Evolutionary conservation across 2,329 filamentous ascomycete species (phyloP), one percentile per base, ranked within the genome.

Genomic region (Tolypocladium tundrense): DNA sequence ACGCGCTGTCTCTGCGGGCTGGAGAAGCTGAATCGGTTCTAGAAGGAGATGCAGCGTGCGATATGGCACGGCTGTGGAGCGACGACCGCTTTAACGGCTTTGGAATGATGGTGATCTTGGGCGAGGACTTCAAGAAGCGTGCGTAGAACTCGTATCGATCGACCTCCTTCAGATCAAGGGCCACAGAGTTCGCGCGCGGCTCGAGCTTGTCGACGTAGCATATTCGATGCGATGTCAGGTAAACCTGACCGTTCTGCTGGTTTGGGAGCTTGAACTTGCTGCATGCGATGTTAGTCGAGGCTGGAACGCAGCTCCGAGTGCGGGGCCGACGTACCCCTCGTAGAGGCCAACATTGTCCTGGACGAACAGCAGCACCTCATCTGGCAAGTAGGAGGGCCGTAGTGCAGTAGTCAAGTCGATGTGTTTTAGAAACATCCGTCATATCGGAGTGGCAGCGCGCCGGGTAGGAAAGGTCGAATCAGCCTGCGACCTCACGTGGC

Each of bases 261-360:
- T 92, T 86, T 41, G 90, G 88, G 57, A 99, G 87, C 77, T 99
- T 99, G 78, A 87, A 94, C 77, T 97, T 97, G 65, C 91, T 96
- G 66, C 27, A 24, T n/a, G 43, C n/a, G 31, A n/a, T 27, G 51
- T 60, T 31, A 63, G 53, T 35, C 24, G n/a, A 39, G 21, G 16
- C 54, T 14, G 21, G 13, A 35, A 14, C 27, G 41, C 35, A 10
- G 13, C 13, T 19, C 42, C 42, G 52, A 35, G 41, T 19, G 24
- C 55, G 48, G 41, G 61, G 57, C 11, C 54, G 55, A 77, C 86
- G 76, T 81, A 96, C 91, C 94, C 94, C 81, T 97, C 91, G 77
- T 99, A 99, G 61, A 99, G 80, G 65, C 94, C 94, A 67, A 99
- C 92, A 72, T 91, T 92, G 80, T 97, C 92, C 77, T 97, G 93